Evolutionary conservation across 768 basidiomycete species (phyloP).

Genomic region (Tephrocybe rancida): DNA sequence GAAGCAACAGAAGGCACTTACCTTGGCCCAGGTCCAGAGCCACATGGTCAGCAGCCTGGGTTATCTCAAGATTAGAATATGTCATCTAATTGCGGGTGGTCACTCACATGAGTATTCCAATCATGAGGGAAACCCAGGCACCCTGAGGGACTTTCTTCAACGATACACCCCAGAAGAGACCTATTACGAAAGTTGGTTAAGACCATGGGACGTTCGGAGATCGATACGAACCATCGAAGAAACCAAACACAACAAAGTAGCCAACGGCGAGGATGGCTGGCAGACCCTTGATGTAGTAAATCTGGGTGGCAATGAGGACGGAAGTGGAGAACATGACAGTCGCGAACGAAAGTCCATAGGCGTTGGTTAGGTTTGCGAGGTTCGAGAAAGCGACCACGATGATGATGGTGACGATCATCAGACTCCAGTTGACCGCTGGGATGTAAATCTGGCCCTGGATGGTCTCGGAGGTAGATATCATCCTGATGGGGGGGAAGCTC

Average conservation of each 20-base stretch:
- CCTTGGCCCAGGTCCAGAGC: constrained; percentile 71
- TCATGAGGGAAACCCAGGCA: constrained; percentile 68
- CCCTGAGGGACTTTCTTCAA: constrained; percentile 66
- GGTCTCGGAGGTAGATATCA: constrained; percentile 62
- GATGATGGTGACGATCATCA: constrained; percentile 55
- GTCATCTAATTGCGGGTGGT: background rate
- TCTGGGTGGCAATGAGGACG: constrained; percentile 56
- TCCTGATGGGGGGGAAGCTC: constrained; percentile 56
- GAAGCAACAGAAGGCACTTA: constrained; percentile 16
- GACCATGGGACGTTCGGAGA: background rate
- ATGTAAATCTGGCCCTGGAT: constrained; percentile 70
- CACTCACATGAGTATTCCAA: constrained; percentile 52
- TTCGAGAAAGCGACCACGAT: constrained; percentile 61
- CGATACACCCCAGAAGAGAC: constrained; percentile 65
- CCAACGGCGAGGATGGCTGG: constrained; percentile 42
- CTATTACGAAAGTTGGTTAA: constrained; percentile 18
- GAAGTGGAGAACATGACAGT: constrained; percentile 56
- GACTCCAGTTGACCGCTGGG: constrained; percentile 60
- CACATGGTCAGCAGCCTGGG: constrained; percentile 47
- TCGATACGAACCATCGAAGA: constrained; percentile 56
- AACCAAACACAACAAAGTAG: constrained; percentile 60
- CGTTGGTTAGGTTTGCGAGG: constrained; percentile 56
- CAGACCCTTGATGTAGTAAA: constrained; percentile 54
- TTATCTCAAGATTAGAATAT: background rate
- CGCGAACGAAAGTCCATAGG: constrained; percentile 65